phyloP scores from a whole-genome alignment of 2,329 filamentous ascomycete genomes.

The Xylaria sp. region DNA sequence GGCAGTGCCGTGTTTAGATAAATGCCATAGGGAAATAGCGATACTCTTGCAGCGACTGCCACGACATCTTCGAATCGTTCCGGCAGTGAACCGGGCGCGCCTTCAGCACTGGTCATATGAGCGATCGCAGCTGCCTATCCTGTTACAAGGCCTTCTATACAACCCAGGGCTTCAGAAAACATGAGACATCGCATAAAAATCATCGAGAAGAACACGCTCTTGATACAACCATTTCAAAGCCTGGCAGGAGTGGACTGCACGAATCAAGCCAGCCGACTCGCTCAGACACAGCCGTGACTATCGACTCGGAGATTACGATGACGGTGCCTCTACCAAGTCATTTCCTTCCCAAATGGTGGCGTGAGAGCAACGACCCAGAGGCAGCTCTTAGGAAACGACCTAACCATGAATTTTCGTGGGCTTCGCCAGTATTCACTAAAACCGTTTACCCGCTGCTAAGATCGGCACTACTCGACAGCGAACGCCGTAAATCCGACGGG shows the following conservation, averaged over 20 bases:
- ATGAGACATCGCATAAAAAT: not conserved
- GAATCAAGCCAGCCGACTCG: no score
- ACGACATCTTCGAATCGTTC: not conserved
- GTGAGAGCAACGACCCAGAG: not conserved
- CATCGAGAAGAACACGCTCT: not conserved
- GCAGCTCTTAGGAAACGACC: not conserved
- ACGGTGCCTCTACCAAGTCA: not conserved
- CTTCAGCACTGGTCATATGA: not conserved
- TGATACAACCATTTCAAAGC: not conserved
- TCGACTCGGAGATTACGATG: not conserved
- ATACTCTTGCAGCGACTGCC: not conserved
- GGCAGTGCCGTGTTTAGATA: not conserved
- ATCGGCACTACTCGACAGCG: not conserved
- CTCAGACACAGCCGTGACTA: not conserved
- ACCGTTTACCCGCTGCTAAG: not conserved
- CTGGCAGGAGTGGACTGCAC: not conserved
- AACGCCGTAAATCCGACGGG: not conserved
- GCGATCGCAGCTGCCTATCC: not conserved
- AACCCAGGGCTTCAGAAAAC: not conserved
- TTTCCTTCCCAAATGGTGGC: conserved; percentile 2
- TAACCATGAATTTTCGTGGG: not conserved
- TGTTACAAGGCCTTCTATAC: not conserved
- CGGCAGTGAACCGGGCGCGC: not conserved
- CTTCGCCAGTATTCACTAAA: not conserved
- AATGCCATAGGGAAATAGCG: not conserved